Conservation (phyloP, 352 stramenopile species). For the Peronosclerospora sorghi region DNA sequence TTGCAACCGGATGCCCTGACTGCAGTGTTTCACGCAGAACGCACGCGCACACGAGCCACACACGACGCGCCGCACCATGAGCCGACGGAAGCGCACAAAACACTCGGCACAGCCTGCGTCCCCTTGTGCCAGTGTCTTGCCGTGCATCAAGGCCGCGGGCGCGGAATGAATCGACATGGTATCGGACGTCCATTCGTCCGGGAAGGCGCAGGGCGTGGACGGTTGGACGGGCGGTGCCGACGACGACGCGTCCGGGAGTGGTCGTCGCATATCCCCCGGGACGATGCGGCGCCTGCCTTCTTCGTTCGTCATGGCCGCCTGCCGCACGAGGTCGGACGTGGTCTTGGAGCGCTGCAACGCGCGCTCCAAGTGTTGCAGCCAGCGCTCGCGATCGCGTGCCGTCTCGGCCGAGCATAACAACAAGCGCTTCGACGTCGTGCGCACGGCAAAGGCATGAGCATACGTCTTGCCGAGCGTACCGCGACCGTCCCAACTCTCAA, state of each 20-base stretch:
- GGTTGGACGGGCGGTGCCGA: conserved; percentile 6
- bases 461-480: conserved; percentile 34
- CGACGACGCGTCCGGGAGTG: background rate
- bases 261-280: conserved; percentile 32
- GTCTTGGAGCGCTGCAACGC: conserved; percentile 18
- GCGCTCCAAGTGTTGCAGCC: conserved; percentile 29
- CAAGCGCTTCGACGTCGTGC: conserved; percentile 39
- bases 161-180: conserved; percentile 7
- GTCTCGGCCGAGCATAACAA: conserved; percentile 49
- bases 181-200: conserved; percentile 1
- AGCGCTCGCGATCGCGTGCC: conserved; percentile 29
- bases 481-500: conserved; percentile 56
- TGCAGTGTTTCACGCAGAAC: conserved; percentile 58
- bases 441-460: conserved; percentile 48
- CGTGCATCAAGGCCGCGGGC: conserved; percentile 1
- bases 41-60: conserved; percentile 44
- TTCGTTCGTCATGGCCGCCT: conserved; percentile 6
- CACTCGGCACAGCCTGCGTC: conserved; percentile 38
- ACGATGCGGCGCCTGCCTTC: conserved; percentile 34
- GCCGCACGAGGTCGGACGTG: conserved; percentile 7
- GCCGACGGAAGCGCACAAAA: conserved; percentile 36
- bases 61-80: conserved; percentile 37
- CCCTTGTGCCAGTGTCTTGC: conserved; percentile 3
- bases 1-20: conserved; percentile 30
- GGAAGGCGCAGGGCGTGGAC: conserved; percentile 16